Percentiles rank a stretch among this genome's conserved stretches.
Conservation (phyloP, 139 green algal genomes). For the Chlorella sp. region DNA sequence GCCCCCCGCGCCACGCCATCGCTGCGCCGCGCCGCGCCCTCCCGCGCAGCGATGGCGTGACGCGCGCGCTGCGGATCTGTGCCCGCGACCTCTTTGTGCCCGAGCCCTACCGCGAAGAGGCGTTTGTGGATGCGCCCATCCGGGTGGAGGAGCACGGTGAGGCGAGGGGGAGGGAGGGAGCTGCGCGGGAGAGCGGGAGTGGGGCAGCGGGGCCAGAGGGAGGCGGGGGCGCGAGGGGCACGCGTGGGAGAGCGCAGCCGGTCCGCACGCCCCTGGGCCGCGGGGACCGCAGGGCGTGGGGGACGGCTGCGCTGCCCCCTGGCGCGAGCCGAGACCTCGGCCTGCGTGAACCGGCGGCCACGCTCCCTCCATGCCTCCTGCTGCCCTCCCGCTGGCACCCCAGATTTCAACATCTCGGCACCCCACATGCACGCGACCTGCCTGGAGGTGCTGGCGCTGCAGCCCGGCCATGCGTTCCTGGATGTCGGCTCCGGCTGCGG, state of each 20-base stretch:
- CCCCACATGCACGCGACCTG: constrained; percentile 79
- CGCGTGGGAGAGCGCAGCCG: too few species aligned
- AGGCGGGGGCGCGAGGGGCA: too few species aligned
- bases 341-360: too few species aligned
- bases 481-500: constrained; percentile 71
- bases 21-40: background rate
- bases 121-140: constrained; percentile 69
- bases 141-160: constrained; percentile 32
- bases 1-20: too few species aligned
- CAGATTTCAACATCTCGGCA: constrained; percentile 82
- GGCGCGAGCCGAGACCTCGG: too few species aligned
- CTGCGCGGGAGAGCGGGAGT: too few species aligned
- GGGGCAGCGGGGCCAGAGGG: too few species aligned
- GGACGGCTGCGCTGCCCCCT: background rate
- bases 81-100: constrained; percentile 68
- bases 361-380: too few species aligned
- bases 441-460: constrained; percentile 57
- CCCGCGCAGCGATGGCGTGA: constrained; percentile 51
- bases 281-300: background rate
- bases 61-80: constrained; percentile 54
- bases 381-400: too few species aligned
- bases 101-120: constrained; percentile 46
- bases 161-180: background rate
- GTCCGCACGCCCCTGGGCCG: too few species aligned
- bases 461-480: constrained; percentile 55